Evolutionary conservation across 2,329 filamentous ascomycete genomes (phyloP), one percentile per base, ranked within the genome.

Genomic region (Sporothrix inflata): DNA sequence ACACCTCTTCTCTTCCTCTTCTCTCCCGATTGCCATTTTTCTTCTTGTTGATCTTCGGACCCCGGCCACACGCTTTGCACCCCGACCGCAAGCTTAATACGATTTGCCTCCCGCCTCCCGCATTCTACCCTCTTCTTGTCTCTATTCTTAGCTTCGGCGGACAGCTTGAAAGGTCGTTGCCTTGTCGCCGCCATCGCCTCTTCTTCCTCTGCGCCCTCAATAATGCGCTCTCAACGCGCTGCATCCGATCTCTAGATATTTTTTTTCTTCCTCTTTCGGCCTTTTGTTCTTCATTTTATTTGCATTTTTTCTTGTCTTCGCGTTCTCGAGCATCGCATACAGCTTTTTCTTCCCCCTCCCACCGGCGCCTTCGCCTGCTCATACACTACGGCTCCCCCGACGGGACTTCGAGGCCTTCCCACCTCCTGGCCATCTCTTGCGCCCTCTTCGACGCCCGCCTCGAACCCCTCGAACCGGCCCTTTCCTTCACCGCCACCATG

Each of bases 401-500:
- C 38, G 53, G 42, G 65, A 51, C 19, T 14, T 27, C 51, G 63
- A 61, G 63, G 63, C 42, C 30, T 24, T 66, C 61, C 49, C 69
- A 51, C 49, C 40, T 66, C 61, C 40, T n/a, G 24, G n/a, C 60
- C 19, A 16, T 21, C 51, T 34, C 40, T 53, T 51, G n/a, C 69
- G 14, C 27, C 49, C 49, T 47, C 61, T 19, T 6, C 24, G 11
- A 49, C 7, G 27, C n/a, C 6, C 49, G 34, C 19, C 38, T 45
- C 38, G 55, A 40, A 9, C 30, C 14, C 49, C 47, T 61, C 42
- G 19, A 19, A 6, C 6, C 40, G 4, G 38, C 51, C 34, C 45
- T n/a, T 6, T 16, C 51, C 47, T 47, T 49, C 24, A 24, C 71
- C 71, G 75, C 74, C 78, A 84, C 76, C 78, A 88, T 88, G 84